Evolutionary conservation across 2,329 filamentous ascomycete species (phyloP), one percentile per base, ranked within the genome.

Genomic region (Aspergillus flavus): DNA sequence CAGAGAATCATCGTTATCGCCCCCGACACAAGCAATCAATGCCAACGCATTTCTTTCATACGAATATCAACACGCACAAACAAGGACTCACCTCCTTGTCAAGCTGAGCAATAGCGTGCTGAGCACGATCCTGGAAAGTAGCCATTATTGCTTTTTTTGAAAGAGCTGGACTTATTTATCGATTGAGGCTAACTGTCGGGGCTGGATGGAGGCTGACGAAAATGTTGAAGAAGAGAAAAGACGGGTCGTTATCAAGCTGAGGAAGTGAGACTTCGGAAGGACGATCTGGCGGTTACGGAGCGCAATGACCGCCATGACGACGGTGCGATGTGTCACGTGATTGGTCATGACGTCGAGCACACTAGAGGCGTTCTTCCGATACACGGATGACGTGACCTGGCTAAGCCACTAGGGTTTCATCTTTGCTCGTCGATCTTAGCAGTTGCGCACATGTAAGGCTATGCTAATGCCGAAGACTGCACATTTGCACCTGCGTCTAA

Each of bases 61-160:
- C n/a, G 46, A 23, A 43, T 45, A 63, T 48, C 58, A 58, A 71
- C 64, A 69, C 67, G 70, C 66, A 65, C 69, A 62, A 64, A 68
- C 64, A 48, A n/a, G 39, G 65, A 68, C 83, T 71, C 77, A 89
- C 86, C 84, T 88, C 86, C 81, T 89, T 89, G 82, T 90, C 87
- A 75, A 90, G 86, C 82, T 89, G 86, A 71, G 85, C 85, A 71
- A 90, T 84, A 70, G 87, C 83, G 77, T 88, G 83, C 80, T 88
- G 85, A 71, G 85, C 85, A 78, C 84, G 83, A 72, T 88, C 86
- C 78, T 88, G 86, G 80, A 88, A 84, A 75, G 84, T 73, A 66
- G 76, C 76, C 76, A 79, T 78, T 72, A 71, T 69, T 39, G 48
- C 16, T 43, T 34, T 50, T 2, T 59, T 55, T 60, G 52, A 6